Percentiles rank a stretch among this genome's conserved stretches.
Evolutionary conservation across 2,329 filamentous ascomycete genomes (phyloP).

Genomic region (Hirsutella minnesotensis): DNA sequence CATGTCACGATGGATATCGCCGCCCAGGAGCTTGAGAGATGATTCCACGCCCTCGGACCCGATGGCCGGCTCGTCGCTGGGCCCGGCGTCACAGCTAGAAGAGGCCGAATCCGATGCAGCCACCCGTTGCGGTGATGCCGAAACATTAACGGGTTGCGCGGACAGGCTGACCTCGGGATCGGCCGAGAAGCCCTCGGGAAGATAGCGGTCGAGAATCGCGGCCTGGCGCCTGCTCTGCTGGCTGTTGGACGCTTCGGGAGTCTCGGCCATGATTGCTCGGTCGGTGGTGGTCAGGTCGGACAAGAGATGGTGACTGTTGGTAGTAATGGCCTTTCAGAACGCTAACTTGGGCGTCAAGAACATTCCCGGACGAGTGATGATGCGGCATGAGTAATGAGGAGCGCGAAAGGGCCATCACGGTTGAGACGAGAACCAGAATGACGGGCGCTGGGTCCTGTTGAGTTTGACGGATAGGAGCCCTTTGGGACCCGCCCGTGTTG

Average conservation of each 20-base stretch:
- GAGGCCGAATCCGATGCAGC: slow-evolving; percentile 7
- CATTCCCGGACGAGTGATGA: neutral
- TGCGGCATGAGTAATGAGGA: neutral
- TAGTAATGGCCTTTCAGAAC: neutral
- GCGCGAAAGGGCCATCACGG: slow-evolving; percentile 1
- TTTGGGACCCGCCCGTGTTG: neutral
- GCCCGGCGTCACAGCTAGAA: slow-evolving; percentile 3
- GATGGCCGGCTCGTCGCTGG: slow-evolving; percentile 7
- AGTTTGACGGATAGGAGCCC: neutral
- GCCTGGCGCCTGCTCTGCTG: slow-evolving; percentile 18
- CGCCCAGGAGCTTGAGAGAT: slow-evolving; percentile 60
- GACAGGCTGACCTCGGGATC: slow-evolving; percentile 23
- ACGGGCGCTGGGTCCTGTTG: neutral
- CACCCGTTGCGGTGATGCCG: slow-evolving; percentile 1
- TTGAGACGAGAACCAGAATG: neutral
- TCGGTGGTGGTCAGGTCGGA: neutral
- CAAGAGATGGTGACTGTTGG: neutral
- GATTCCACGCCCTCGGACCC: slow-evolving; percentile 38
- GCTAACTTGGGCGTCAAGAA: neutral
- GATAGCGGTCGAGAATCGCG: slow-evolving; percentile 23
- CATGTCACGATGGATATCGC: slow-evolving; percentile 67
- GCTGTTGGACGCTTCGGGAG: slow-evolving; percentile 13
- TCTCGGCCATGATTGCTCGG: slow-evolving; percentile 14
- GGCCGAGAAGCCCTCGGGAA: slow-evolving; percentile 27
- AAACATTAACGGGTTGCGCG: slow-evolving; percentile 7